A percentile compares a stretch with the other conserved stretches of the same genome.
Conservation (phyloP, 164 flowering plant species). For the Vitis riparia region DNA sequence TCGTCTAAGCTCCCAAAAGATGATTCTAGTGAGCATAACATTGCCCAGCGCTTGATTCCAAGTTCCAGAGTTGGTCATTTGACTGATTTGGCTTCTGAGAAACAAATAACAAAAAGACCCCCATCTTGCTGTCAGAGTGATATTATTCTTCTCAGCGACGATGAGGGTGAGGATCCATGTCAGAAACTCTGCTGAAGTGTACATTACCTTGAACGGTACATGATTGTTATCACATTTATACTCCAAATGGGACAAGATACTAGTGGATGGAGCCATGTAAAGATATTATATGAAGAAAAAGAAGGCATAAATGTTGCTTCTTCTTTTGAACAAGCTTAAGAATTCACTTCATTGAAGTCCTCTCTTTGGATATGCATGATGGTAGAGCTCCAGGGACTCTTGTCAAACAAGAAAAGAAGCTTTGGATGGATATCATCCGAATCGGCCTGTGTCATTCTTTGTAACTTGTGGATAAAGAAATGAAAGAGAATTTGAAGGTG, state of each 20-base stretch:
- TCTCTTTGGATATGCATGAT: too few relatives aligned
- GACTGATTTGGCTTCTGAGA: conserved; percentile 10
- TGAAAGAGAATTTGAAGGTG: too few relatives aligned
- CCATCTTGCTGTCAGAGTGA: conserved; percentile 1
- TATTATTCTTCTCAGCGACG: conserved; percentile 28
- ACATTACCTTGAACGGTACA: not conserved
- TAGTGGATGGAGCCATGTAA: not conserved
- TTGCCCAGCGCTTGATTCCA: not conserved
- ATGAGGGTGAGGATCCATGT: conserved; percentile 20
- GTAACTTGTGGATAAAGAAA: too few relatives aligned
- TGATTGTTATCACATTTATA: not conserved
- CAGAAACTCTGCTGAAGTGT: not conserved
- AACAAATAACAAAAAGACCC: conserved; percentile 6
- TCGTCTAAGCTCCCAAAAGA: conserved; percentile 12
- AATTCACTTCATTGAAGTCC: too few relatives aligned
- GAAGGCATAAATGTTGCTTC: too few relatives aligned
- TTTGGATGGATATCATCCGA: too few relatives aligned
- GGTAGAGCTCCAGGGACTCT: too few relatives aligned
- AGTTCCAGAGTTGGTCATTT: not conserved
- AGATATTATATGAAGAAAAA: not conserved
- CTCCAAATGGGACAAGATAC: not conserved
- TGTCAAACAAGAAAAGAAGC: too few relatives aligned
- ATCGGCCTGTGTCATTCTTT: too few relatives aligned
- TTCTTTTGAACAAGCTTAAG: too few relatives aligned
- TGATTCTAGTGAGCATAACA: not conserved